A percentile compares a stretch with the other conserved stretches of the same genome.
Evolutionary conservation across 495 filamentous ascomycete genomes (phyloP).

Genomic region (Pyrenula massariospora): DNA sequence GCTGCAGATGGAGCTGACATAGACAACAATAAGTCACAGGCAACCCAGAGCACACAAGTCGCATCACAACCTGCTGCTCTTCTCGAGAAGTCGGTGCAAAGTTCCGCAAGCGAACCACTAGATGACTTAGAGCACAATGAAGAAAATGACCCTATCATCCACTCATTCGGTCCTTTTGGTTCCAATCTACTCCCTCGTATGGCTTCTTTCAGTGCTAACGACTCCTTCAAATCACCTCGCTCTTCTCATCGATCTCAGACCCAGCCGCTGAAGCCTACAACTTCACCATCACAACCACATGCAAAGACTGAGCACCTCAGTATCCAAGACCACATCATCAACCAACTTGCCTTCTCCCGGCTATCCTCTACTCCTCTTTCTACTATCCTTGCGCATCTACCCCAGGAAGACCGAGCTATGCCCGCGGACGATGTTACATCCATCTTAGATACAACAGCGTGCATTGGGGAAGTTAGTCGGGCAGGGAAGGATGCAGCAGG

Average conservation of each 20-base stretch:
- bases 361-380: conserved; percentile 87
- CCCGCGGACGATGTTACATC: conserved; percentile 50
- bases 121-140: conserved; percentile 68
- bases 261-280: conserved; percentile 24
- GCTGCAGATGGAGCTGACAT: background rate
- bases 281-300: conserved; percentile 24
- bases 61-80: conserved; percentile 13
- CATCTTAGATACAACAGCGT: conserved; percentile 59
- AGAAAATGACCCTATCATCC: conserved; percentile 84
- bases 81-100: conserved; percentile 41
- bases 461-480: conserved; percentile 76
- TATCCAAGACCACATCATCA: conserved; percentile 69
- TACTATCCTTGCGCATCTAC: conserved; percentile 74
- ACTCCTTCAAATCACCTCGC: conserved; percentile 37
- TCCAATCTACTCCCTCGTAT: conserved; percentile 70
- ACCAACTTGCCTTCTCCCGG: conserved; percentile 93
- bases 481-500: conserved; percentile 95
- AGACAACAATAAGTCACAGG: conserved; percentile 21
- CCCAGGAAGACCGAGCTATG: conserved; percentile 39
- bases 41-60: conserved; percentile 20
- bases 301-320: conserved; percentile 14
- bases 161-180: conserved; percentile 81
- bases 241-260: conserved; percentile 17
- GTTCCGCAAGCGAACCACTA: conserved; percentile 43
- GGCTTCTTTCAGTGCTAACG: conserved; percentile 53